These are phyloP conservation scores for Kalmanozyma brasiliensis DNA, from an alignment of 1,284 basidiomycete genomes.

Conservation along the genomic window DNA sequence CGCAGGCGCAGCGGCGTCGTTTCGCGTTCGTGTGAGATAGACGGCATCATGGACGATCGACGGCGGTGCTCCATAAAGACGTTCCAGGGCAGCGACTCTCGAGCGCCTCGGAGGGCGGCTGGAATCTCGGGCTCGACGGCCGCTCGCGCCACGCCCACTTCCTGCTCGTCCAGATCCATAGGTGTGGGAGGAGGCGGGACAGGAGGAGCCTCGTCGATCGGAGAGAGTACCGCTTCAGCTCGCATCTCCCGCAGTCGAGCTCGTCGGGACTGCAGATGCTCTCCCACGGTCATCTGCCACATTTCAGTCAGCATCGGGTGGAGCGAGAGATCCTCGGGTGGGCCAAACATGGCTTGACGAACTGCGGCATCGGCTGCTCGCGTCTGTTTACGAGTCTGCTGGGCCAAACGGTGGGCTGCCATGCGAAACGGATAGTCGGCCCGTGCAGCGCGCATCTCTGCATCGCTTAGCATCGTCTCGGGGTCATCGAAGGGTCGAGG, in stretches of 20 bases:
- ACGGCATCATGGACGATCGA: conserved; percentile 43
- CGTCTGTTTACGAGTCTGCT: not conserved
- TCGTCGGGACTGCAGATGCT: conserved; percentile 15
- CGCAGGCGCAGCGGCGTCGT: conserved; percentile 25
- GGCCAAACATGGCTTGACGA: conserved; percentile 12
- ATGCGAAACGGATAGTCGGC: conserved; percentile 26
- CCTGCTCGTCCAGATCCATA: conserved; percentile 11
- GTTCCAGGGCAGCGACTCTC: conserved; percentile 46
- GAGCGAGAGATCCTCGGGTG: conserved; percentile 28
- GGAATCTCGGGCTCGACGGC: conserved; percentile 14
- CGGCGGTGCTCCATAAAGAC: conserved; percentile 37
- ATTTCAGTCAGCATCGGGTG: conserved; percentile 20
- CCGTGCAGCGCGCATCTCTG: conserved; percentile 19
- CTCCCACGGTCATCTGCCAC: conserved; percentile 33
- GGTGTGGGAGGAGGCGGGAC: conserved; percentile 30
- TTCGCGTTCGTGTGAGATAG: conserved; percentile 33
- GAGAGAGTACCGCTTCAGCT: conserved; percentile 9
- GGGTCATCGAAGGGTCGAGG: conserved; percentile 19
- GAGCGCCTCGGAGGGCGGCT: conserved; percentile 20
- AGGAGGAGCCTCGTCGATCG: conserved; percentile 10
- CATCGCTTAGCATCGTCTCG: conserved; percentile 21
- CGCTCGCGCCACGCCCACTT: conserved; percentile 28
- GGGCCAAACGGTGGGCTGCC: conserved; percentile 9
- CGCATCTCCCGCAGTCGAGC: conserved; percentile 12
- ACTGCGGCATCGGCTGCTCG: conserved; percentile 6